phyloP scores from a whole-genome alignment of 169 alveolate species.

The Cryptosporidium xiaoi region DNA sequence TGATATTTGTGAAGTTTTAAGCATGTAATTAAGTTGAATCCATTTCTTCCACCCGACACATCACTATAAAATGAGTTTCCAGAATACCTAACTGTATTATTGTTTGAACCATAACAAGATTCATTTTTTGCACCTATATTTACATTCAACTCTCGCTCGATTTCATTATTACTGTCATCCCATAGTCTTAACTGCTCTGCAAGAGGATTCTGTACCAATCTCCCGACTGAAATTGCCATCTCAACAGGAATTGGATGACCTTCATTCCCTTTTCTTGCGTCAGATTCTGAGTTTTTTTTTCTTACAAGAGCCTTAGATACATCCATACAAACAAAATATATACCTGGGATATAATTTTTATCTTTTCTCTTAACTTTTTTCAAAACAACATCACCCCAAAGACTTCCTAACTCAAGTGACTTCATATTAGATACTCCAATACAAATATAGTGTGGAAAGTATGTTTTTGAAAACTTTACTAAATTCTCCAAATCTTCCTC shows the following conservation, averaged over 20 bases:
- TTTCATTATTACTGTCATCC: conserved; percentile 77
- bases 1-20: conserved; percentile 74
- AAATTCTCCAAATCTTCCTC: conserved; percentile 60
- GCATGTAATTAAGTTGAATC: conserved; percentile 41
- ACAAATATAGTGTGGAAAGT: conserved; percentile 66
- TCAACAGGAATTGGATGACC: conserved; percentile 63
- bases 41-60: not conserved
- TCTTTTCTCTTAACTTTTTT: conserved; percentile 36
- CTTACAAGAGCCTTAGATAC: conserved; percentile 56
- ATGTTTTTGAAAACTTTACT: conserved; percentile 29
- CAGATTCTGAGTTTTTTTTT: not conserved
- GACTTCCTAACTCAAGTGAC: conserved; percentile 24
- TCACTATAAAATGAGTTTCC: not conserved
- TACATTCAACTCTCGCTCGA: conserved; percentile 30
- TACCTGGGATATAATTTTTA: conserved; percentile 11
- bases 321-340: conserved; percentile 56
- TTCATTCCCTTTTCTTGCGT: conserved; percentile 66
- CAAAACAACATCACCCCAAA: conserved; percentile 43
- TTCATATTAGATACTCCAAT: conserved; percentile 54
- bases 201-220: conserved; percentile 83
- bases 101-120: not conserved
- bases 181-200: conserved; percentile 86
- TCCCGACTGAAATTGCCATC: conserved; percentile 85
- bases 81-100: not conserved
- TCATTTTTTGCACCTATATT: not conserved